Evolutionary conservation across 129 eudicot genomes (phyloP).

Genomic region (Chrysanthemum seticuspe): DNA sequence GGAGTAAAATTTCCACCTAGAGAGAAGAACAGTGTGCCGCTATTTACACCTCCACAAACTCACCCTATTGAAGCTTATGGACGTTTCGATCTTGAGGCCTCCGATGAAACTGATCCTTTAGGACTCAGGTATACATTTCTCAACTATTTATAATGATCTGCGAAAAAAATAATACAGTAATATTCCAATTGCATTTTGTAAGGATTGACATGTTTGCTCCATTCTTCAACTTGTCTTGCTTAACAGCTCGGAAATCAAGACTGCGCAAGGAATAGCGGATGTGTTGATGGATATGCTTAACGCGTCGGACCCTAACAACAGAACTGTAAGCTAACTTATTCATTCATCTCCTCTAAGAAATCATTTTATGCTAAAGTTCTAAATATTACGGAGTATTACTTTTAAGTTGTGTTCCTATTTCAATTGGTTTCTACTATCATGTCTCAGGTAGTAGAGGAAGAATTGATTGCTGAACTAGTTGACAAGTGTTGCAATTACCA

Average conservation of each 20-base stretch:
- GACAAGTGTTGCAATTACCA: constrained; percentile 84
- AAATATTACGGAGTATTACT: neutral
- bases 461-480: constrained; percentile 86
- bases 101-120: constrained; percentile 63
- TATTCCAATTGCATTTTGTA: neutral
- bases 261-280: constrained; percentile 83
- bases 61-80: constrained; percentile 67
- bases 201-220: neutral
- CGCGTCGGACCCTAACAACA: constrained; percentile 70
- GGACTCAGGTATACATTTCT: constrained; percentile 59
- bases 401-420: neutral
- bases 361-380: neutral
- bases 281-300: constrained; percentile 79
- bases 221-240: no score
- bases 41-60: constrained; percentile 87
- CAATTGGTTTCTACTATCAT: neutral
- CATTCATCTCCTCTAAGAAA: neutral
- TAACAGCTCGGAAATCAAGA: constrained; percentile 73
- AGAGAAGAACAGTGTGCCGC: constrained; percentile 78
- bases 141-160: no score
- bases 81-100: constrained; percentile 77
- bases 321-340: constrained; percentile 35
- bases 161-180: no score
- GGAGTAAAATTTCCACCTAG: constrained; percentile 90
- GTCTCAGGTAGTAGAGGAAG: constrained; percentile 68